These are phyloP conservation scores for Carpinus viminea DNA, from an alignment of 306 rosid species.

Conservation along the genomic window DNA sequence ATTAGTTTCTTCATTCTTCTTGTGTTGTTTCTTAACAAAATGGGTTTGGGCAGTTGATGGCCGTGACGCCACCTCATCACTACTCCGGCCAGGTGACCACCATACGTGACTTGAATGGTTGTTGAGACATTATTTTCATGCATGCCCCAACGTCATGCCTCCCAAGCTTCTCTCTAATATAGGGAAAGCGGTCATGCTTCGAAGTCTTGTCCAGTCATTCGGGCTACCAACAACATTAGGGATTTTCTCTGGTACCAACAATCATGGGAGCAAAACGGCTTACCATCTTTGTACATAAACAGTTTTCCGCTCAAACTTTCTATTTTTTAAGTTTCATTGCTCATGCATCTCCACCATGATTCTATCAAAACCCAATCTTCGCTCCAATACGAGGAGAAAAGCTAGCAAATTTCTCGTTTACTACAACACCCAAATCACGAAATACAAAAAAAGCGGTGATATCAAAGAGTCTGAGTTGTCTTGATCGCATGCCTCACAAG, in stretches of 20 bases:
- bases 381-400: slow-evolving; percentile 15
- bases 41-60: no score
- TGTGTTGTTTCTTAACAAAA: no score
- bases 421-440: slow-evolving; percentile 61
- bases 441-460: slow-evolving; percentile 59
- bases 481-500: slow-evolving; percentile 61
- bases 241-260: background rate
- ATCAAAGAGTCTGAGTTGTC: slow-evolving; percentile 54
- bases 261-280: slow-evolving; percentile 16
- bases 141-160: no score
- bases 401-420: slow-evolving; percentile 44
- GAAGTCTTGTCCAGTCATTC: no score
- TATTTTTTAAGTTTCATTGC: background rate
- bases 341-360: slow-evolving; percentile 11
- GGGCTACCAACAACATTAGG: no score
- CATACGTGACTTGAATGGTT: no score
- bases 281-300: slow-evolving; percentile 1
- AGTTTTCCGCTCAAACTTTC: slow-evolving; percentile 10
- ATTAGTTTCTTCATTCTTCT: no score
- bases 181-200: no score
- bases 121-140: no score
- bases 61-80: no score
- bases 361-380: background rate
- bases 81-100: no score
- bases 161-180: no score